A percentile compares a stretch with the other conserved stretches of the same genome.
Conservation (phyloP, 1,284 basidiomycete species). For the Coniophora puteana region DNA sequence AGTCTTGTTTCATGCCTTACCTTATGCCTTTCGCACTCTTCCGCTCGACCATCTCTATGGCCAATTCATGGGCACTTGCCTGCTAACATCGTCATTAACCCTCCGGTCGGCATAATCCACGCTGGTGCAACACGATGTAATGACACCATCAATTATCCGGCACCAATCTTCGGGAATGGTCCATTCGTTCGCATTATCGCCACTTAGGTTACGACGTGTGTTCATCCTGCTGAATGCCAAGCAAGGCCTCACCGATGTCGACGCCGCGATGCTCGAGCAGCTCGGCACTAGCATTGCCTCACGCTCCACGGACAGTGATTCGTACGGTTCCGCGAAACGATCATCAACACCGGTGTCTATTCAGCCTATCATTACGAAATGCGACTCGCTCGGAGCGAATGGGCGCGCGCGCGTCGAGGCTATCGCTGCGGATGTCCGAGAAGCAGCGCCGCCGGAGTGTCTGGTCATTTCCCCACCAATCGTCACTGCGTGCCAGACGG, state of each 20-base stretch:
- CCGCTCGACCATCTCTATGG: no score
- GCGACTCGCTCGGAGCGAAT: conserved; percentile 43
- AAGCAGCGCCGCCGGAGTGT: conserved; percentile 53
- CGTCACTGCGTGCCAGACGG: conserved; percentile 42
- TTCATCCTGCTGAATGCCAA: conserved; percentile 68
- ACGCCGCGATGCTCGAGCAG: conserved; percentile 60
- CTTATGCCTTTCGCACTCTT: no score
- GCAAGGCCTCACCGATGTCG: conserved; percentile 54
- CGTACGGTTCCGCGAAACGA: no score
- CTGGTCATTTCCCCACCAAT: conserved; percentile 53
- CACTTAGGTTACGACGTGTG: conserved; percentile 57
- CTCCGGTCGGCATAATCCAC: no score
- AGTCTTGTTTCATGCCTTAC: no score
- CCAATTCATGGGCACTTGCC: no score
- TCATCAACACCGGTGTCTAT: conserved; percentile 46
- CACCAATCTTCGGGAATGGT: no score
- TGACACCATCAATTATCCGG: no score
- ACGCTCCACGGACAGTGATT: no score
- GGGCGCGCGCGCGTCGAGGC: conserved; percentile 22
- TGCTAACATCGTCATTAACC: no score
- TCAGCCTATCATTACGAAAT: conserved; percentile 71
- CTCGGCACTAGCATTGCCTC: conserved; percentile 32
- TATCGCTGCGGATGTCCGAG: conserved; percentile 30
- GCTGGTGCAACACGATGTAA: background rate
- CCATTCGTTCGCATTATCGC: no score